Evolutionary conservation across 202 grass and related monocot genomes (phyloP).

Genomic region (Zizania palustris): DNA sequence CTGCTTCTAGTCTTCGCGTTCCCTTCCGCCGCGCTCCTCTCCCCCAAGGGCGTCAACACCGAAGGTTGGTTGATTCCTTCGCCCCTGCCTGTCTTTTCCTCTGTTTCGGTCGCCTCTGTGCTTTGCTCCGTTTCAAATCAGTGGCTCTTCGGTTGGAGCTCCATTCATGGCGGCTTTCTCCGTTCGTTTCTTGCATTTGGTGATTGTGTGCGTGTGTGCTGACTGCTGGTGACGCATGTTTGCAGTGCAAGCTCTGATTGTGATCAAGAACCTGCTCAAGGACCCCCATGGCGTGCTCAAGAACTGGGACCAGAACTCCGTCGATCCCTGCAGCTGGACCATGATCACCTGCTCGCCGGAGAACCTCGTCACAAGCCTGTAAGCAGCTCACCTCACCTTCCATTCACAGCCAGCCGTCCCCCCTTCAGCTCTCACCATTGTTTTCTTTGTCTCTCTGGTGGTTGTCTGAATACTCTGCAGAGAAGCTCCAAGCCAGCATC

Average conservation of each 20-base stretch:
- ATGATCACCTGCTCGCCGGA: constrained; percentile 66
- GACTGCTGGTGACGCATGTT: background rate
- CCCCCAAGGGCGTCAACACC: constrained; percentile 78
- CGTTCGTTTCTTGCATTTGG: constrained; percentile 12
- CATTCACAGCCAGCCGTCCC: background rate
- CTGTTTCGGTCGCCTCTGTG: background rate
- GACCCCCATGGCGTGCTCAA: constrained; percentile 75
- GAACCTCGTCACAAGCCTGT: constrained; percentile 59
- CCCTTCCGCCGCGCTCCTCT: constrained; percentile 50
- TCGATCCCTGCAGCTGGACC: constrained; percentile 79
- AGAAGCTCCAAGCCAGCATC: constrained; percentile 60
- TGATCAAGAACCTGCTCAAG: constrained; percentile 64
- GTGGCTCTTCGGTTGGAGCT: background rate
- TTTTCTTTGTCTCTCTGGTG: background rate
- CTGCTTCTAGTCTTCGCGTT: constrained; percentile 48
- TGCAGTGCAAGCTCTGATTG: constrained; percentile 76
- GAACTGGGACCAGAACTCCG: constrained; percentile 76
- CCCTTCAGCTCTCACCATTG: constrained; percentile 1
- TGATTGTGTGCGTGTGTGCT: background rate
- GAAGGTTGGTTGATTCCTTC: constrained; percentile 32
- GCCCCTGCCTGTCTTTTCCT: background rate
- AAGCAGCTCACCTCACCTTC: constrained; percentile 4
- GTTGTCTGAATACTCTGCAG: constrained; percentile 48
- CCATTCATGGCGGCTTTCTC: background rate
- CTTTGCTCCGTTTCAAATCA: background rate